Evolutionary conservation across 805 yeast genomes (phyloP), one percentile per base, ranked within the genome.

Genomic region (Cyberlindnera meyerae): DNA sequence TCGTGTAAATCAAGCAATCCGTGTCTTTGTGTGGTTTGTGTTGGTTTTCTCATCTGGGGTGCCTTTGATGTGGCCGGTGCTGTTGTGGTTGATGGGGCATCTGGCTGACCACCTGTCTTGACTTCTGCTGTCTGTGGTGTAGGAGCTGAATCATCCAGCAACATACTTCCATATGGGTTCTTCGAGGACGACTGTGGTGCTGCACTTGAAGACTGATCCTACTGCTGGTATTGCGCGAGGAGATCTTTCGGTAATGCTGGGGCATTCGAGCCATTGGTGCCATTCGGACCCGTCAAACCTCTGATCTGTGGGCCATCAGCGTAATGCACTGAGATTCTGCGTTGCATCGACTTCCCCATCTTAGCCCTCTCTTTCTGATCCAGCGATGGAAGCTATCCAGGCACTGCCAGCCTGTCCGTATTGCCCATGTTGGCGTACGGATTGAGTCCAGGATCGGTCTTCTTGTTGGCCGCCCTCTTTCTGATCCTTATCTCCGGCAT

Each of bases 251-350:
- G 66, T 18, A 61, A 33, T 3, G 61, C 47, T 8, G 63, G 65
- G 6, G 49, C 49, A n/a, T 30, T 28, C 9, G 17, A n/a, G 0
- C 38, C 43, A 6, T 13, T 26, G 6, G 34, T 28, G 4, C 29
- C 42, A 15, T 27, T 31, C 3, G 44, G 15, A 13, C 36, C 30
- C 15, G 38, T 20, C 14, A 36, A 30, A 18, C 46, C 37, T 34
- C 49, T 20, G 20, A 44, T 11, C 29, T 36, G 36, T 25, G 30
- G 43, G 18, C 40, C 41, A 21, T 49, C 54, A 4, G 45, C 36
- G 46, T 34, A 62, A 37, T 65, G 69, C 22, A 70, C 58, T 3
- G 74, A 69, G 42, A 70, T 55, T 39, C 75, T 51, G 35, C 75
- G 51, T 36, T 68, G 69, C 64, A 66, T 66, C 15, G 66, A 54